Evolutionary conservation across 2,329 filamentous ascomycete genomes (phyloP).

Genomic region (Diaporthe destruens): DNA sequence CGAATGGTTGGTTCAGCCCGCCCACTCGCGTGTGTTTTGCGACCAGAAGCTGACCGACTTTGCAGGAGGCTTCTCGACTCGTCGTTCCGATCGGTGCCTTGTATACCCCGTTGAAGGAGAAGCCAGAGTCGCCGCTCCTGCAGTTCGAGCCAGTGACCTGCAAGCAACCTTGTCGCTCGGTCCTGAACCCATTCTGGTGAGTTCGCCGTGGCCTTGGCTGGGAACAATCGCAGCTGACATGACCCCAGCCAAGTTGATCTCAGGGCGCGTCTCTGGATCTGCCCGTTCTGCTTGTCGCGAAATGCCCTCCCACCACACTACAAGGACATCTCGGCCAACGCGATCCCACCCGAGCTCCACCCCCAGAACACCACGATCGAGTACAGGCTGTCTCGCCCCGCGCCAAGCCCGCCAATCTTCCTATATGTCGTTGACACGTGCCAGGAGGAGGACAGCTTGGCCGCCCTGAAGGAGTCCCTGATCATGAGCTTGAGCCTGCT

Average conservation of each 20-base stretch:
- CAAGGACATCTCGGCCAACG: constrained; percentile 88
- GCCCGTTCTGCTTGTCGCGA: constrained; percentile 86
- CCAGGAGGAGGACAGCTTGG: constrained; percentile 87
- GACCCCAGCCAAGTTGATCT: constrained; percentile 80
- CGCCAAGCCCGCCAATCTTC: constrained; percentile 88
- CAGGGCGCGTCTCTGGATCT: constrained; percentile 87
- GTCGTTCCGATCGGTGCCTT: constrained; percentile 96
- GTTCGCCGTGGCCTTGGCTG: constrained; percentile 46
- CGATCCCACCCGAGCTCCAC: constrained; percentile 86
- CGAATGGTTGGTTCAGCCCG: constrained; percentile 78
- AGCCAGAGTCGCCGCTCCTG: constrained; percentile 86
- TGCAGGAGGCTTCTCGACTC: constrained; percentile 89
- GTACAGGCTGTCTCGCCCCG: constrained; percentile 83
- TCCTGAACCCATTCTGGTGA: constrained; percentile 97
- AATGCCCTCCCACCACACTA: constrained; percentile 88
- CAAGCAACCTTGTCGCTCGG: constrained; percentile 94
- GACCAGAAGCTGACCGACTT: constrained; percentile 46
- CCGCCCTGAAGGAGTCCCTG: constrained; percentile 86
- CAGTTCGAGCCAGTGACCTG: constrained; percentile 98
- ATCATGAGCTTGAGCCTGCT: constrained; percentile 88
- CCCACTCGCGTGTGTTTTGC: constrained; percentile 18
- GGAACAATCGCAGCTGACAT: constrained; percentile 44
- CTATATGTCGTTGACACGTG: constrained; percentile 90
- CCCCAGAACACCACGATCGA: constrained; percentile 90
- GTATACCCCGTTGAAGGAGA: constrained; percentile 96